Base-by-base conservation (phyloP, 1,284 basidiomycete genomes). In the Papiliotrema laurentii region DNA sequence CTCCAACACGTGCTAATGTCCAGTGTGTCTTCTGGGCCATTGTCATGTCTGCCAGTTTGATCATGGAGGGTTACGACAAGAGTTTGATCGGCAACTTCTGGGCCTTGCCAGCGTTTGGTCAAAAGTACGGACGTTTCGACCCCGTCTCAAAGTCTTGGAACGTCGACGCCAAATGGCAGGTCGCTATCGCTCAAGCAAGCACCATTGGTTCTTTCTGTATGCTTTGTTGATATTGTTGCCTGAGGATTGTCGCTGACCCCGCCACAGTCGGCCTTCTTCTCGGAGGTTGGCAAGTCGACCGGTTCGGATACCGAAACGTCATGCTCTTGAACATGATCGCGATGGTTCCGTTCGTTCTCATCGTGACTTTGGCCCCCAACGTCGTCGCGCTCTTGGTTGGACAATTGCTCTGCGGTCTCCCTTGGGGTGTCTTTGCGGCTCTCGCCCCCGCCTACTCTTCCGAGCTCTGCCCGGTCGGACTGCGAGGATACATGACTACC, bases 21-120 rank as follows among this genome's bases (percentile, higher is more conserved):
- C 41, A 43, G 41, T 43, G 41, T 31, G 41, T 43, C 13, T 43
- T 43, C 28, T 43, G 41, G 41, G 41, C 41, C 9, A 27, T 43
- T n/a, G 26, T 43, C 24, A 43, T 43, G 41, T 28, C 19, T 4
- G 38, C 38, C 10, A 39, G 38, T 39, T 22, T 39, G 5, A 54
- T 74, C 49, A 78, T 78, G 77, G 76, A 78, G 49, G 77, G 69
- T 18, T 70, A 68, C 56, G 69, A 74, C 35, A 58, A 71, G 14
- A 65, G 61, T 33, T 59, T 74, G 6, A 51, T 70, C 30, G 63
- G 60, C 38, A 51, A 45, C 19, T 70, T 72, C 53, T 72, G 59
- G 50, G 70, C 69, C 7, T 49, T 61, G 38, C 68, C 64, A 6
- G 49, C 53, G 7, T 72, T 73, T 43, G 47, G 47, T 3, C 30